phyloP scores from a whole-genome alignment of 164 flowering plant genomes.

The Magnolia sinica region DNA sequence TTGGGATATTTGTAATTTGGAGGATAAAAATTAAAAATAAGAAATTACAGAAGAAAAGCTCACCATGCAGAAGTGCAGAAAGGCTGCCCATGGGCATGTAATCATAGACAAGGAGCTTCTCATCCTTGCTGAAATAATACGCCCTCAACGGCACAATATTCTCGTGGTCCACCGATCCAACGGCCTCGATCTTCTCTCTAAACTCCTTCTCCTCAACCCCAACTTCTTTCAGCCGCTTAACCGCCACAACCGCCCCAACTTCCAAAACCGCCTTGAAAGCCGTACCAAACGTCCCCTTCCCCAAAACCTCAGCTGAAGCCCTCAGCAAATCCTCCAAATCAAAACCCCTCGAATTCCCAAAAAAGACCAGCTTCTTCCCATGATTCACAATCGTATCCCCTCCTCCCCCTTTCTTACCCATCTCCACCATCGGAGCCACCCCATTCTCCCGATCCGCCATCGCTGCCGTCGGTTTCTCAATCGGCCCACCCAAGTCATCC shows the following conservation, averaged over 20 bases:
- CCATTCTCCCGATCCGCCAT: conserved; percentile 11
- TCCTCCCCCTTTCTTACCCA: conserved; percentile 13
- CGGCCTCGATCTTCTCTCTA: conserved; percentile 64
- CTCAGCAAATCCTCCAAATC: conserved; percentile 71
- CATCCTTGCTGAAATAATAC: conserved; percentile 65
- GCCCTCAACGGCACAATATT: conserved; percentile 81
- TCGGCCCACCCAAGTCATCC: conserved; percentile 19
- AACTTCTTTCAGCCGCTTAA: conserved; percentile 91
- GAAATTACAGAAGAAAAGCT: conserved; percentile 15
- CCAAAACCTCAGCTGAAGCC: conserved; percentile 85
- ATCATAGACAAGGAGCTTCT: conserved; percentile 91
- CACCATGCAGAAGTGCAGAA: conserved; percentile 95
- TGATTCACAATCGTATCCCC: conserved; percentile 16
- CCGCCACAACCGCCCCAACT: conserved; percentile 56
- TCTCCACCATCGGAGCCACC: conserved; percentile 17
- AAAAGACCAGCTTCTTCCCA: conserved; percentile 47
- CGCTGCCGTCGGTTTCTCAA: conserved; percentile 25
- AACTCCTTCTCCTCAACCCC: conserved; percentile 62
- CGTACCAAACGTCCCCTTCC: conserved; percentile 79
- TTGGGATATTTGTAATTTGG: neutral
- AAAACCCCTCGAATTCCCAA: conserved; percentile 36
- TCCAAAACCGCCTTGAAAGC: conserved; percentile 79
- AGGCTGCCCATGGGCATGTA: conserved; percentile 94
- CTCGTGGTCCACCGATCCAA: conserved; percentile 64
- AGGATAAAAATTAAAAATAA: conserved; percentile 8